These are phyloP conservation scores for Aspergillus sojae DNA, from an alignment of 2,329 filamentous ascomycete species.

Conservation along the genomic window DNA sequence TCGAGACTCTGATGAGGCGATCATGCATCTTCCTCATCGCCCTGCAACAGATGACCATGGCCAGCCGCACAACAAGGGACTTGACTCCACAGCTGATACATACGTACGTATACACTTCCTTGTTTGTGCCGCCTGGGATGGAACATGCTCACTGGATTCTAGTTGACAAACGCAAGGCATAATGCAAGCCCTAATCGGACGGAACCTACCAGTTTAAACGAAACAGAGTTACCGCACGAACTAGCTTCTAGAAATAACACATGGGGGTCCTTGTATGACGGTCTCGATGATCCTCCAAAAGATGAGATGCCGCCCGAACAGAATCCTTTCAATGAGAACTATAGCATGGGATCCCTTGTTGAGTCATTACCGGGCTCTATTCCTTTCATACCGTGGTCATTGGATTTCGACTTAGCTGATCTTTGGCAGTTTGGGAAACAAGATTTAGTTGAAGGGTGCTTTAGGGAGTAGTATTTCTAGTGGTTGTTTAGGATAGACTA, in stretches of 20 bases:
- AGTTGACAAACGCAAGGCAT: neutral
- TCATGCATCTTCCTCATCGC: neutral
- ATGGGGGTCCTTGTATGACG: neutral
- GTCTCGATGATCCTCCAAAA: neutral
- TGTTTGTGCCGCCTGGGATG: neutral
- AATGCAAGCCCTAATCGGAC: neutral
- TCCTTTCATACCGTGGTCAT: neutral
- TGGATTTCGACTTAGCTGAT: neutral
- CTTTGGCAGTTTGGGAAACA: neutral
- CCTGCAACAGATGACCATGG: neutral
- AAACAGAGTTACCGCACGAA: neutral
- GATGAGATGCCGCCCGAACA: neutral
- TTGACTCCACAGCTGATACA: neutral
- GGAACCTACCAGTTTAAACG: neutral
- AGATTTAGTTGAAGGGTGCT: neutral
- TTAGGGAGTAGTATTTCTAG: neutral
- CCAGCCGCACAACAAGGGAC: neutral
- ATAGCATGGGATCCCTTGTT: neutral
- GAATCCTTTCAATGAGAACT: neutral
- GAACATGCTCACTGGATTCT: neutral
- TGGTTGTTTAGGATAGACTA: neutral
- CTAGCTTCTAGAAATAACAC: neutral
- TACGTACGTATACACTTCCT: neutral
- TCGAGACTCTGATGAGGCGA: neutral
- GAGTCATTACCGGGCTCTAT: neutral